Evolutionary conservation across 768 basidiomycete genomes (phyloP).

Genomic region (Botryobasidium botryosum): DNA sequence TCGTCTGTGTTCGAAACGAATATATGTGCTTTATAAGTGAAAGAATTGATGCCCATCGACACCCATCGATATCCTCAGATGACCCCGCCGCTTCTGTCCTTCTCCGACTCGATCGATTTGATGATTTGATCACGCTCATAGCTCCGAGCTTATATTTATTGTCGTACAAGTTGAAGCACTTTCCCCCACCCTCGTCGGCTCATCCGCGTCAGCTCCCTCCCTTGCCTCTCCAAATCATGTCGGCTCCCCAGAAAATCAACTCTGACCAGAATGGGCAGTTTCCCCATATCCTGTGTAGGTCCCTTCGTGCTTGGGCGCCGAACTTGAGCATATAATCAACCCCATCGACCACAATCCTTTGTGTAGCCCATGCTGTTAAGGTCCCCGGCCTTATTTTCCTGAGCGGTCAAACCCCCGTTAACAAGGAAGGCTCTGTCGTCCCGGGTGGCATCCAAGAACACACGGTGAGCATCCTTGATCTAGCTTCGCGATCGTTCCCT

Average conservation of each 20-base stretch:
- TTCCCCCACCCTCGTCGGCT: too few species aligned
- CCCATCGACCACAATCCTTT: background rate
- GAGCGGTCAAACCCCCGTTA: conserved; percentile 42
- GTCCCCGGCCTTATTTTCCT: conserved; percentile 41
- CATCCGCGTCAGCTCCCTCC: too few species aligned
- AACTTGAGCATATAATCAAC: background rate
- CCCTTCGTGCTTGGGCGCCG: conserved; percentile 10
- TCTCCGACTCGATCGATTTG: too few species aligned
- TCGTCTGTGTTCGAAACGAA: too few species aligned
- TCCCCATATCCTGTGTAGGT: conserved; percentile 34
- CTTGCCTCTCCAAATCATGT: too few species aligned
- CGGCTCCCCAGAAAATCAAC: conserved; percentile 47
- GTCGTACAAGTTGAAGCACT: too few species aligned
- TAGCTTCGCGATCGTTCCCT: background rate
- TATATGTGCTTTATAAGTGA: too few species aligned
- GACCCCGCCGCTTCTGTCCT: too few species aligned
- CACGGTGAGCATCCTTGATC: conserved; percentile 25
- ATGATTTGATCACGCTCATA: too few species aligned
- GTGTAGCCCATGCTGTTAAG: conserved; percentile 37
- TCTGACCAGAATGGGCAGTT: conserved; percentile 28
- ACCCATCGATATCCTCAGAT: too few species aligned
- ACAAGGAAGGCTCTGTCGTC: conserved; percentile 31
- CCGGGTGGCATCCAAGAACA: conserved; percentile 42
- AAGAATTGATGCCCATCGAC: too few species aligned
- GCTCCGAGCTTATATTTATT: too few species aligned